Conservation (phyloP, 2,329 filamentous ascomycete genomes). For the Hirsutella rhossiliensis region DNA sequence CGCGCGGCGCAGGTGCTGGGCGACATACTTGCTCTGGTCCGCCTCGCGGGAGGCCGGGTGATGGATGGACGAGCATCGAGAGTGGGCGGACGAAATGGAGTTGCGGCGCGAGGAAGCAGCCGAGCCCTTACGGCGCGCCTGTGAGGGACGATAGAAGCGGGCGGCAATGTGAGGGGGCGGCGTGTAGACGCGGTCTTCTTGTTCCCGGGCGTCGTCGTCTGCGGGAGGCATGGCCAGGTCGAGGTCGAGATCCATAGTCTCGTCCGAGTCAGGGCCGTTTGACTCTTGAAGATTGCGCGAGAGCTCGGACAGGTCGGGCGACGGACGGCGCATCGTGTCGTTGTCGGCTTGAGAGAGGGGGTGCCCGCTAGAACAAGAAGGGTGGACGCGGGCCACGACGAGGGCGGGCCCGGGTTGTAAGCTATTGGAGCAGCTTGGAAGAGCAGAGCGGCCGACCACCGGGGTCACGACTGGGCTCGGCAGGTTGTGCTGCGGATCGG, state of each 20-base stretch:
- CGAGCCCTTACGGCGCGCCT: conserved; percentile 59
- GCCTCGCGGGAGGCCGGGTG: conserved; percentile 35
- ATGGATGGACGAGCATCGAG: conserved; percentile 49
- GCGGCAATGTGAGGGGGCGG: conserved; percentile 69
- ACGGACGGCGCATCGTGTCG: conserved; percentile 29
- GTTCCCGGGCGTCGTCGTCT: conserved; percentile 22
- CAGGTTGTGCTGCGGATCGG: too few species aligned
- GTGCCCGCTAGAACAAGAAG: not conserved
- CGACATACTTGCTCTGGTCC: conserved; percentile 66
- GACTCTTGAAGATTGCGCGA: conserved; percentile 26
- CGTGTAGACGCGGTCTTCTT: conserved; percentile 31
- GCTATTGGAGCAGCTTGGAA: too few species aligned
- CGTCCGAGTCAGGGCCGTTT: conserved; percentile 15
- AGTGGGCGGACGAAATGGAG: conserved; percentile 66
- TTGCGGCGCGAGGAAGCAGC: conserved; percentile 70
- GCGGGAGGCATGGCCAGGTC: conserved; percentile 26
- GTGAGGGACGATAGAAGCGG: conserved; percentile 59
- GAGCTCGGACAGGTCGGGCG: conserved; percentile 27
- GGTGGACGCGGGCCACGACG: not conserved
- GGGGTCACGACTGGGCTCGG: too few species aligned
- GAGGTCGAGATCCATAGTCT: conserved; percentile 18
- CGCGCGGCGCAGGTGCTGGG: conserved; percentile 66
- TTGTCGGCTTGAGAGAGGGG: not conserved
- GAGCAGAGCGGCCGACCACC: too few species aligned
- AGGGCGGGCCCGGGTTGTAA: too few species aligned